Evolutionary conservation across 768 basidiomycete species (phyloP).

Genomic region (Gloeophyllum trabeum): DNA sequence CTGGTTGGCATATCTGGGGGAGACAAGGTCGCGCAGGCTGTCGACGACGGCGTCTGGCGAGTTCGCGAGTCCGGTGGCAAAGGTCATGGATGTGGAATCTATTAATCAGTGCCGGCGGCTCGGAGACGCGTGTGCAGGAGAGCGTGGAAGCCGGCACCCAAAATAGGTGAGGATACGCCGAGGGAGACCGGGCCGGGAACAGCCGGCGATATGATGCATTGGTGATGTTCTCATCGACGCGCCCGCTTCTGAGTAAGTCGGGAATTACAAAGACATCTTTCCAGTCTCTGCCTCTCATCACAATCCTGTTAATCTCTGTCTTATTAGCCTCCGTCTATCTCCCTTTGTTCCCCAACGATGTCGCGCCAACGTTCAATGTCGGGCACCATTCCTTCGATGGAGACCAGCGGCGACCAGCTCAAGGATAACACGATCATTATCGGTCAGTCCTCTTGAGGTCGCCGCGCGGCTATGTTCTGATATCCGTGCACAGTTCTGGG

Average conservation of each 20-base stretch:
- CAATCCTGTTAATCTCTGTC: background rate
- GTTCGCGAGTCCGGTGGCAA: slow-evolving; percentile 10
- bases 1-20: slow-evolving; percentile 25
- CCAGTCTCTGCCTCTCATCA: background rate
- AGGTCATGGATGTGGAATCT: slow-evolving; percentile 18
- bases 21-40: slow-evolving; percentile 54
- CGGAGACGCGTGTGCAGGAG: slow-evolving; percentile 7
- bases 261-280: background rate
- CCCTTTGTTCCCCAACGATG: slow-evolving; percentile 8
- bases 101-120: too few relatives aligned
- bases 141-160: background rate
- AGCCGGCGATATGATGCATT: background rate
- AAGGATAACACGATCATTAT: slow-evolving; percentile 85
- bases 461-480: background rate
- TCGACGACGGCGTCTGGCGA: slow-evolving; percentile 43
- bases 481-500: slow-evolving; percentile 73
- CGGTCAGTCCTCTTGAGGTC: slow-evolving; percentile 35
- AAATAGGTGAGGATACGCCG: background rate
- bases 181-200: background rate
- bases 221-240: background rate
- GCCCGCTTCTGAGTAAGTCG: background rate
- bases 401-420: slow-evolving; percentile 56
- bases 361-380: slow-evolving; percentile 43
- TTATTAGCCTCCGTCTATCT: slow-evolving; percentile 6
- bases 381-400: slow-evolving; percentile 88